phyloP scores from a whole-genome alignment of 257 asterid species.

The Vinca minor region DNA sequence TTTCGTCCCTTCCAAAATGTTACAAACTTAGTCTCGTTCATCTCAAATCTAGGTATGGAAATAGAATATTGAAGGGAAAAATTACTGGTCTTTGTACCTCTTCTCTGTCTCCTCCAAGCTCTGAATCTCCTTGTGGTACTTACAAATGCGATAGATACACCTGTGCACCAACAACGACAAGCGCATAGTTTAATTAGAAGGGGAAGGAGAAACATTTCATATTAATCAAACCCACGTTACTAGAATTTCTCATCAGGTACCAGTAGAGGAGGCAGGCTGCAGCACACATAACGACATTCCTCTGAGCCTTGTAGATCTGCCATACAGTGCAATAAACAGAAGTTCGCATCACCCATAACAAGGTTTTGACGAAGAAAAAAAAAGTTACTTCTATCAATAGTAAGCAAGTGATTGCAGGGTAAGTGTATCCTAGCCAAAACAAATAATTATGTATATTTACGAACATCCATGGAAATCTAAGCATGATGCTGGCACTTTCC shows the following conservation, averaged over 20 bases:
- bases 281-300: constrained; percentile 60
- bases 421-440: neutral
- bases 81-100: constrained; percentile 76
- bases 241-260: constrained; percentile 23
- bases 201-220: neutral
- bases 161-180: constrained; percentile 29
- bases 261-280: constrained; percentile 73
- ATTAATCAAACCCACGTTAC: neutral
- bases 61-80: neutral
- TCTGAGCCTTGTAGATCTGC: constrained; percentile 85
- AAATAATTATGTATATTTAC: neutral
- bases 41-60: neutral
- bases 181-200: neutral
- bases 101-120: constrained; percentile 69
- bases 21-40: neutral
- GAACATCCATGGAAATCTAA: neutral
- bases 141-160: constrained; percentile 77
- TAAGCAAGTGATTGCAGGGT: neutral
- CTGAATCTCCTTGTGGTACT: constrained; percentile 51
- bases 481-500: neutral
- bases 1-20: neutral
- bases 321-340: constrained; percentile 12
- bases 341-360: neutral
- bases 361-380: neutral
- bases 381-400: neutral